A percentile compares a stretch with the other conserved stretches of the same genome.
These are phyloP conservation scores for Leccinum aurantiacum DNA, from an alignment of 768 basidiomycete genomes.

Conservation along the genomic window DNA sequence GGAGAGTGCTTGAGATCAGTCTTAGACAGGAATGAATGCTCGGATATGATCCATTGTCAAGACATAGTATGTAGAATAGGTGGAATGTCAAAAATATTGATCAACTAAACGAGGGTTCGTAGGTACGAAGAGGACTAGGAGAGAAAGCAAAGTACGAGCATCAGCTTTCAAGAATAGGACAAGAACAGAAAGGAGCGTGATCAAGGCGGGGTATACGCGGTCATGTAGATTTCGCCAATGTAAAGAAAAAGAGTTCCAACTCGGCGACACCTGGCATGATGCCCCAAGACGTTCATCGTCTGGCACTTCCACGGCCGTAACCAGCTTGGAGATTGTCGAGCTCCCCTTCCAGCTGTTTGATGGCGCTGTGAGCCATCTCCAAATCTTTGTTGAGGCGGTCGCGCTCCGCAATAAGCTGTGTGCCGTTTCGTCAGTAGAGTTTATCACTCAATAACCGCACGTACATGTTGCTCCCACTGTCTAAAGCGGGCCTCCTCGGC, in stretches of 20 bases:
- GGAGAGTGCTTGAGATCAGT: not conserved
- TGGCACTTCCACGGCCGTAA: conserved; percentile 64
- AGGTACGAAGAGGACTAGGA: not conserved
- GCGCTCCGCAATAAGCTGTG: conserved; percentile 93
- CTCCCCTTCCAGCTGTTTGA: conserved; percentile 89
- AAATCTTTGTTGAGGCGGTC: conserved; percentile 99
- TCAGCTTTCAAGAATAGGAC: conserved; percentile 10
- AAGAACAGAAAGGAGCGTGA: conserved; percentile 19
- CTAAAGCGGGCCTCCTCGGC: conserved; percentile 96
- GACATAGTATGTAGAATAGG: conserved; percentile 15
- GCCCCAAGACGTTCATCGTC: conserved; percentile 20
- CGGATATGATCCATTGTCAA: conserved; percentile 14
- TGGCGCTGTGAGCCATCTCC: conserved; percentile 86
- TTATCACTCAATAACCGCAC: conserved; percentile 26
- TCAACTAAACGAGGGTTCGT: conserved; percentile 29
- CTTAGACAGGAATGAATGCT: not conserved
- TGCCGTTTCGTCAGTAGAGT: conserved; percentile 16
- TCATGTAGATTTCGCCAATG: conserved; percentile 9
- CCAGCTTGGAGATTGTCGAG: conserved; percentile 87
- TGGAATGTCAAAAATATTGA: conserved; percentile 12
- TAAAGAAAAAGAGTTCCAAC: conserved; percentile 5
- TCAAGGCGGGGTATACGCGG: conserved; percentile 29
- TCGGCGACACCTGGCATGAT: not conserved
- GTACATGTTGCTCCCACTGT: conserved; percentile 98
- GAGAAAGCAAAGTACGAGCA: conserved; percentile 5